Evolutionary conservation across 2,329 filamentous ascomycete species (phyloP), one percentile per base, ranked within the genome.

Genomic region (Tolypocladium tropicale): DNA sequence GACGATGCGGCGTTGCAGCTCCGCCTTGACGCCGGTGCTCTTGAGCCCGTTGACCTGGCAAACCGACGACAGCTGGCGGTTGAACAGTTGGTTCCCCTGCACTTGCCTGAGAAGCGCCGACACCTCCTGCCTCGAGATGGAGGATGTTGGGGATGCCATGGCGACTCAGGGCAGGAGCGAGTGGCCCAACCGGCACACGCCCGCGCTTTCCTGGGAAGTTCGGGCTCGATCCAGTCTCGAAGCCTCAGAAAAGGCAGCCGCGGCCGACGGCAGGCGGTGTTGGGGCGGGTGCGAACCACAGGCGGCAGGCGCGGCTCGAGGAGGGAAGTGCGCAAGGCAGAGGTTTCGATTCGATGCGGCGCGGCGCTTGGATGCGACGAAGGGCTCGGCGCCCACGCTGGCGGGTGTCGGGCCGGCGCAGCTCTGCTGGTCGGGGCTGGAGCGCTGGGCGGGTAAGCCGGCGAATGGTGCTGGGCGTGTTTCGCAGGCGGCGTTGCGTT

Each of bases 1-100:
- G 60, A 87, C 82, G 59, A 96, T 88, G 64, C 93, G 86, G 57
- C 76, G 75, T 72, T 96, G 91, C 58, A 97, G 76, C 46, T 88
- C 82, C 36, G 84, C 83, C 77, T 99, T 99, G 65, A 94, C 86
- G 23, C 94, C 94, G 32, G 86, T 89, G 58, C 89, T 87, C 61
- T 83, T 81, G 37, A 95, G 76, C 51, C 84, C 81, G 73, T 95
- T 89, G 58, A 81, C 76, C 60, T 83, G 81, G 67, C 93, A 88
- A 61, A 97, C 86, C 54, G 79, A 79, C 64, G 90, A 89, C 52
- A 96, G 80, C 64, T 92, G 85, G 23, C 76, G 73, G 64, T 83
- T 83, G 33, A 81, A 71, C 25, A 84, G 69, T 14, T 71, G 61
- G 37, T 69, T 74, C 48, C 69, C 69, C 58, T 77, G 70, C 18